Evolutionary conservation across 495 filamentous ascomycete species (phyloP), one percentile per base, ranked within the genome.

Genomic region (Penicillium roqueforti): DNA sequence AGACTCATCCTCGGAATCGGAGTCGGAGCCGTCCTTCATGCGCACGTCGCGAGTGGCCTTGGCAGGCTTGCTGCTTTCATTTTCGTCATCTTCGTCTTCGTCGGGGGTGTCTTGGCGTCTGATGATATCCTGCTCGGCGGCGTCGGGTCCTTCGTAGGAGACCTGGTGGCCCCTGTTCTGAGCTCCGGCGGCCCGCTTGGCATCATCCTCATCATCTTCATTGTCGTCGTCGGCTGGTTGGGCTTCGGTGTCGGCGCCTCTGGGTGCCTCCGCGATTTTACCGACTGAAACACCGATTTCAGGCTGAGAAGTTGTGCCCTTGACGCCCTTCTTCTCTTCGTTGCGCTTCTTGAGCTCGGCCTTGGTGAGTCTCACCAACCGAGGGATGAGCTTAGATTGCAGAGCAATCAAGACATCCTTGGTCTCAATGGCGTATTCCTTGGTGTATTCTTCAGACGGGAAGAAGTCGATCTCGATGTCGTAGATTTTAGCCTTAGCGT

Each of bases 111-210:
- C 71, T 77, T 71, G 69, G 13, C 59, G 62, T n/a, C 57, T 62
- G 39, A 86, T 71, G 58, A 92, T 85, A 18, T 71, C 83, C 57
- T 91, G 83, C 66, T 98, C 93, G 6, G 89, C 95, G 28, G 95
- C 92, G 61, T 97, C 92, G 28, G 91, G 91, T 6, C 81, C 91
- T 34, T 88, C 95, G 65, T 97, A 98, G 11, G 88, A 90, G 7
- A 92, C 83, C 31, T 85, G 87, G 70, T 96, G 88, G 41, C 75
- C 70, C 42, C 87, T 81, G 67, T 93, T 92, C 14, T 84, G 80
- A 49, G 76, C 80, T 60, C 86, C 80, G 68, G 89, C 88, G 51
- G 84, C 82, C 49, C 84, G 83, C 29, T 93, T 95, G 42, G 91
- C 91, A 67, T 97, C 92, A 54, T 88, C 91, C 51, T 89, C 88